phyloP scores from a whole-genome alignment of 805 yeast species.

The Cyberlindnera maclurae region DNA sequence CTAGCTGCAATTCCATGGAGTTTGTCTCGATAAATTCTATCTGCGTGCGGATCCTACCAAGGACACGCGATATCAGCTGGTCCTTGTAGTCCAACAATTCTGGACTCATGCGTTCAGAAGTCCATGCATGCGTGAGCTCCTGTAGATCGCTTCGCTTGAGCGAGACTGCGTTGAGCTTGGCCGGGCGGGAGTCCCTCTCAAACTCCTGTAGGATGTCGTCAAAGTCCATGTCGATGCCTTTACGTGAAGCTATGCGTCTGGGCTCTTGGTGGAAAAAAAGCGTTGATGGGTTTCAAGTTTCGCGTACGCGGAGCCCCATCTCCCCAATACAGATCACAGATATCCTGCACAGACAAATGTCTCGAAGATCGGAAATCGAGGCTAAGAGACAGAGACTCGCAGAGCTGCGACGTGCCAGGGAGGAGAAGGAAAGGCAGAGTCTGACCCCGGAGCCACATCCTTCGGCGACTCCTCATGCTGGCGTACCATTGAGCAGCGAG shows the following conservation, averaged over 20 bases:
- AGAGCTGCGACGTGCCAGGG: conserved; percentile 43
- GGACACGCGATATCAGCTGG: conserved; percentile 47
- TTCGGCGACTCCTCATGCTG: too few relatives aligned
- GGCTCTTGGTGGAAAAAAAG: background rate
- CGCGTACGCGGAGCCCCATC: too few relatives aligned
- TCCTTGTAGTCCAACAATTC: conserved; percentile 74
- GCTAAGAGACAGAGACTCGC: conserved; percentile 44
- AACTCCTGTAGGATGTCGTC: conserved; percentile 67
- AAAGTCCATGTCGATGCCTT: conserved; percentile 33
- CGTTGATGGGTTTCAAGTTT: too few relatives aligned
- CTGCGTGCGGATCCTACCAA: conserved; percentile 56
- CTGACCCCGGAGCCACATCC: conserved; percentile 1
- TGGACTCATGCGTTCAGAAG: conserved; percentile 80
- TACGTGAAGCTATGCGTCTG: background rate
- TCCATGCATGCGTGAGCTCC: conserved; percentile 59
- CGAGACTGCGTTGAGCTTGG: conserved; percentile 15
- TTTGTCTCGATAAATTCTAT: conserved; percentile 72
- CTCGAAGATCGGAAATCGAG: conserved; percentile 38
- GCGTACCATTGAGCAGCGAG: background rate
- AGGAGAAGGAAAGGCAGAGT: conserved; percentile 19
- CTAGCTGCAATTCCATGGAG: conserved; percentile 66
- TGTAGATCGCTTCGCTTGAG: conserved; percentile 32
- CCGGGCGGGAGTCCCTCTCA: conserved; percentile 38
- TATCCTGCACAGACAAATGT: conserved; percentile 9
- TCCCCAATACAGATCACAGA: too few relatives aligned